Percentiles rank a stretch among this genome's conserved stretches.
Evolutionary conservation across 257 asterid genomes (phyloP).

Genomic region (Lantana camara): DNA sequence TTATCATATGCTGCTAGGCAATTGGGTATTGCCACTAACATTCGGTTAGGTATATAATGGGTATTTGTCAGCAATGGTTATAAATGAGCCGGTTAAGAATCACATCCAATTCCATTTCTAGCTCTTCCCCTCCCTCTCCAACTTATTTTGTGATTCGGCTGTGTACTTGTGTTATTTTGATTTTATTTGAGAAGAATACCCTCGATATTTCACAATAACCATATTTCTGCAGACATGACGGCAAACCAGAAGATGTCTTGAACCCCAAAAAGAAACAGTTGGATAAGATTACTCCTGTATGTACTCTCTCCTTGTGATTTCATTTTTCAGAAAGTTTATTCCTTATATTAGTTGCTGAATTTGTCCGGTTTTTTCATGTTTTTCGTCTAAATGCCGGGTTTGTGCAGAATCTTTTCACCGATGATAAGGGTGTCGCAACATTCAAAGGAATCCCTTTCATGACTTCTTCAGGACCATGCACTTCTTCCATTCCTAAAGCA

Average conservation of each 20-base stretch:
- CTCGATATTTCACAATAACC: background rate
- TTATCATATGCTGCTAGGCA: background rate
- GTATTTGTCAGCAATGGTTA: no score
- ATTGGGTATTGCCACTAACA: background rate
- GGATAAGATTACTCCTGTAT: conserved; percentile 88
- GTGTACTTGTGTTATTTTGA: no score
- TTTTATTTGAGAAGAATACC: no score
- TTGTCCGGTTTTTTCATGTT: background rate
- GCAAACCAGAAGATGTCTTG: conserved; percentile 87
- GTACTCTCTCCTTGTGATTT: conserved; percentile 17
- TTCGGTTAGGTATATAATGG: background rate
- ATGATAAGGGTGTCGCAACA: conserved; percentile 76
- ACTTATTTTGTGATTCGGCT: no score
- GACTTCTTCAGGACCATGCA: conserved; percentile 93
- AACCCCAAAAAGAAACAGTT: conserved; percentile 98
- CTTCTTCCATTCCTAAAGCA: conserved; percentile 42
- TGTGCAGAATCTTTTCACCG: conserved; percentile 79
- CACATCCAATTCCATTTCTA: no score
- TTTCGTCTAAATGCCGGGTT: background rate
- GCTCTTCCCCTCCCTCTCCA: no score
- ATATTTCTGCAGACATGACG: conserved; percentile 55
- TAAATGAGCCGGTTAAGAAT: no score
- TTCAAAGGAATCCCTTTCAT: conserved; percentile 86
- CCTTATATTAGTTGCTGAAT: background rate
- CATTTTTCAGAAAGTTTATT: background rate